These are phyloP conservation scores for Eimeria necatrix DNA, from an alignment of 169 alveolate genomes.

Conservation along the genomic window DNA sequence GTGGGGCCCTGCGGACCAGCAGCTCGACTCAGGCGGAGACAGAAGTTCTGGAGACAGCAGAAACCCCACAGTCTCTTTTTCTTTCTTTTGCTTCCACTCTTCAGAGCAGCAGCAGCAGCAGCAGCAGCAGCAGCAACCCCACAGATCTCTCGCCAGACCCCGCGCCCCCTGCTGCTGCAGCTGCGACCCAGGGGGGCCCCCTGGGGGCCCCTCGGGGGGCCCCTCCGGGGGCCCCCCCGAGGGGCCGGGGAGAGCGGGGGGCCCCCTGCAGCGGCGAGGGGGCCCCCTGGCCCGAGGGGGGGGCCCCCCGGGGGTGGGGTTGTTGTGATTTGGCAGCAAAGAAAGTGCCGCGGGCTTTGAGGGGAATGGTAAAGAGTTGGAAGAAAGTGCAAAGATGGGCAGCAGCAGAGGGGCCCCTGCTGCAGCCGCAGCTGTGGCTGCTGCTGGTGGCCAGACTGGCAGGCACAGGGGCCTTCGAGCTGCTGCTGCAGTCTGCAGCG, in stretches of 20 bases:
- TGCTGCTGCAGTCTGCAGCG: constrained; percentile 7
- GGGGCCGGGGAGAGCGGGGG: no score
- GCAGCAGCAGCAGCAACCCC: constrained; percentile 28
- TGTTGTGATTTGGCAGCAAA: no score
- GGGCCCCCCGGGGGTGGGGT: no score
- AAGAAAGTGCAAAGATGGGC: not conserved
- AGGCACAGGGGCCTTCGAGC: constrained; percentile 62
- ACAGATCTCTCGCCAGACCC: not conserved
- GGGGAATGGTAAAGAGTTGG: not conserved
- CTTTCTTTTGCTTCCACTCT: not conserved
- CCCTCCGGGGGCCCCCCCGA: no score
- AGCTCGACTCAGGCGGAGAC: not conserved
- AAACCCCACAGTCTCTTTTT: not conserved
- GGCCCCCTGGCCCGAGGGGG: no score
- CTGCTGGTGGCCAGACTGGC: constrained; percentile 64
- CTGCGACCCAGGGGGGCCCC: no score
- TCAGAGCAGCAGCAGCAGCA: constrained; percentile 12
- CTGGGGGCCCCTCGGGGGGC: no score
- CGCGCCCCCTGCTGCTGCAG: no score
- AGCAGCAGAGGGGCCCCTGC: no score
- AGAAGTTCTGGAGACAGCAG: not conserved
- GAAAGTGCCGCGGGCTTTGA: not conserved
- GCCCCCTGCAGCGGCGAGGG: no score
- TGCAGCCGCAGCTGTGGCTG: constrained; percentile 70
- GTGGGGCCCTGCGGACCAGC: no score